Evolutionary conservation across 2,329 filamentous ascomycete species (phyloP), one percentile per base, ranked within the genome.

Genomic region (Amylocarpus encephaloides): DNA sequence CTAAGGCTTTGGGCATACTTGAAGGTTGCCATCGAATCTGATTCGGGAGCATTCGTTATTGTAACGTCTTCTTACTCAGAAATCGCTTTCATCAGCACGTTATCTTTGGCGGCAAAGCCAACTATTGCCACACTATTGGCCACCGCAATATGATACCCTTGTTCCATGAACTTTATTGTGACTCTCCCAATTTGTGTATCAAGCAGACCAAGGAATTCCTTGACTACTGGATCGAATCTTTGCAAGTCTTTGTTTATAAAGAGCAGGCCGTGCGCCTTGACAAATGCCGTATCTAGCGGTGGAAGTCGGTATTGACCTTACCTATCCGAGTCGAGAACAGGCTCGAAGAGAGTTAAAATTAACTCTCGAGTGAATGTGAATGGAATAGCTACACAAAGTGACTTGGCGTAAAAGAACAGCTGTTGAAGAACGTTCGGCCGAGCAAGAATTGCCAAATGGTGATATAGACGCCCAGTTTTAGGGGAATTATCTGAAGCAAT

Each of bases 401-500:
- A 82, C 53, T 88, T 88, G 0, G 75, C 70, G 56, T 90, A 92
- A 52, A 80, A 87, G 59, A 80, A 89, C 0, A 91, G 67, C 62
- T 92, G 86, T 49, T 85, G 80, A 0, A 89, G 67, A 0, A 78
- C 77, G 51, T 87, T 83, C 0, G 85, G 85, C 0, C 85, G 70
- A 0, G 87, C 84, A 0, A 92, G 66, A 22, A 92, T 91, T 0
- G 90, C 92, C 0, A 96, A 71, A 61, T 96, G 90, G 58, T 97
- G 90, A 52, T 95, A 93, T 0, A 97, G 73, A 0, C 91, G 75
- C 0, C 92, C 92, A 0, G 86, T 82, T 0, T 77, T 78, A 0
- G 91, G 88, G 0, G 81, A 80, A 26, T 83, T 83, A 58, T 95
- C 86, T 0, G 87, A 86, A 29, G 63, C 63, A 59, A 86, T 86